phyloP scores from a whole-genome alignment of 2,329 filamentous ascomycete species.

The Xylariaceae sp. region DNA sequence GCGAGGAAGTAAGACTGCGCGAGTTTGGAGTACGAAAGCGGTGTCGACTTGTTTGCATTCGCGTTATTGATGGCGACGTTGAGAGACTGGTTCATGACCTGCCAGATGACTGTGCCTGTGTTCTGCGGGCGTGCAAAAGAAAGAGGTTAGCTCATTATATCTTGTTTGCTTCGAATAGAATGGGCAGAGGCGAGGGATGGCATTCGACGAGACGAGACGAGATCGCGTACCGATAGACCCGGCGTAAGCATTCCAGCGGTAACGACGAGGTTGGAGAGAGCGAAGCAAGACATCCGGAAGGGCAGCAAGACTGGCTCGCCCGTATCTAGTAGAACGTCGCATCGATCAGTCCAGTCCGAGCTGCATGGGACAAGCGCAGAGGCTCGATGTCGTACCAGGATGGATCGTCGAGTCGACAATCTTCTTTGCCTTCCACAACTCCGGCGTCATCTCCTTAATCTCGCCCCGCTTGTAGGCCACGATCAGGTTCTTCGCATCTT shows the following conservation, averaged over 20 bases:
- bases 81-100: slow-evolving; percentile 92
- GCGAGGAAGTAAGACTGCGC: slow-evolving; percentile 87
- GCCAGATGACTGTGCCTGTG: slow-evolving; percentile 84
- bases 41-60: slow-evolving; percentile 96
- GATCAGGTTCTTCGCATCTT: slow-evolving; percentile 78
- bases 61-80: slow-evolving; percentile 97
- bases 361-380: not conserved
- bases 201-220: not conserved
- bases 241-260: slow-evolving; percentile 97
- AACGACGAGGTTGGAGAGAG: slow-evolving; percentile 87
- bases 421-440: slow-evolving; percentile 95
- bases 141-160: not conserved
- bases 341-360: slow-evolving; percentile 14
- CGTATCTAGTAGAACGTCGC: slow-evolving; percentile 58
- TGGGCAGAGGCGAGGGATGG: not conserved
- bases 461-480: slow-evolving; percentile 82
- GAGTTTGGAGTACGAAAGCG: slow-evolving; percentile 73
- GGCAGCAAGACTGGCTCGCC: slow-evolving; percentile 87
- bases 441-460: slow-evolving; percentile 73
- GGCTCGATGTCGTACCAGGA: slow-evolving; percentile 58
- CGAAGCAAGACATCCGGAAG: slow-evolving; percentile 96
- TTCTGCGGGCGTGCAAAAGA: slow-evolving; percentile 45
- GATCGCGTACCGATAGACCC: slow-evolving; percentile 58
- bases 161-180: not conserved
- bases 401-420: slow-evolving; percentile 94